A percentile compares a stretch with the other conserved stretches of the same genome.
Evolutionary conservation across 164 flowering plant species (phyloP).

Genomic region (Vitis cinerea): DNA sequence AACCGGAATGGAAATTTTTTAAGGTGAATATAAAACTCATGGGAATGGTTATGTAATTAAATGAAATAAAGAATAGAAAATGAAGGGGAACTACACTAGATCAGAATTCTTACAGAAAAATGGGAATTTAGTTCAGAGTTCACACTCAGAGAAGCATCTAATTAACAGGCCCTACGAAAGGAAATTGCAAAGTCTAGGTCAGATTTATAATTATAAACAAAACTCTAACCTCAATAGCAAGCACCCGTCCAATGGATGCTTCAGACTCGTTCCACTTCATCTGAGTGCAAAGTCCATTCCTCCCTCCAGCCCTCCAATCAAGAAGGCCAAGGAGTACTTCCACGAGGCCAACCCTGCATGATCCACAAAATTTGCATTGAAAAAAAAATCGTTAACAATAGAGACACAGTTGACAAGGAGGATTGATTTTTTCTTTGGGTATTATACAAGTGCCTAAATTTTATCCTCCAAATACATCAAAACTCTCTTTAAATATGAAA

Average conservation of each 20-base stretch:
- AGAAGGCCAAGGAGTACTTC: slow-evolving; percentile 98
- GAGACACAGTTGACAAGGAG: too few species aligned
- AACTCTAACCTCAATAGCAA: slow-evolving; percentile 82
- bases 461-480: too few species aligned
- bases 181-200: neutral
- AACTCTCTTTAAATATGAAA: too few species aligned
- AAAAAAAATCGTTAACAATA: neutral
- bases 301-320: slow-evolving; percentile 99
- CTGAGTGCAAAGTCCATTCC: slow-evolving; percentile 84
- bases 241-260: slow-evolving; percentile 97
- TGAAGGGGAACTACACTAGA: too few species aligned
- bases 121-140: too few species aligned
- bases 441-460: too few species aligned
- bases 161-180: neutral
- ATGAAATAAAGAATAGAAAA: too few species aligned
- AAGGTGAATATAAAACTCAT: too few species aligned
- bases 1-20: too few species aligned
- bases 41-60: too few species aligned
- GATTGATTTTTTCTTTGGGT: too few species aligned
- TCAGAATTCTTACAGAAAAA: too few species aligned
- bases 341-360: slow-evolving; percentile 91
- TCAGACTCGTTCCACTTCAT: slow-evolving; percentile 99
- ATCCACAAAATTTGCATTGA: neutral
- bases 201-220: neutral
- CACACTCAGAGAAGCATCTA: neutral